Conservation (phyloP, 768 basidiomycete species). For the Leccinum broughii region DNA sequence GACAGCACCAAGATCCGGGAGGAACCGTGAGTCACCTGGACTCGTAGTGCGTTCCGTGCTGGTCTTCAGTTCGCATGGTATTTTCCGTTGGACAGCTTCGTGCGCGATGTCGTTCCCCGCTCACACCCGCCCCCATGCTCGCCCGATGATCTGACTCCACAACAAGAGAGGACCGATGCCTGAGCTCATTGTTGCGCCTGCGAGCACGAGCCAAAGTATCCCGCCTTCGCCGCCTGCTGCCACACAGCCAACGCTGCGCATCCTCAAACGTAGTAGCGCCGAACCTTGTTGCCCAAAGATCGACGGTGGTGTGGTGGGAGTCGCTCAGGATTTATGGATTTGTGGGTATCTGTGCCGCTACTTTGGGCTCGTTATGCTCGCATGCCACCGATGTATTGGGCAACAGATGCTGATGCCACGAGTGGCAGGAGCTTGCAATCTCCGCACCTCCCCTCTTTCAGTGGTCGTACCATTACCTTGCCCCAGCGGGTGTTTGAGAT, state of each 20-base stretch:
- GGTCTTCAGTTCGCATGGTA: background rate
- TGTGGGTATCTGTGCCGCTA: too few species aligned
- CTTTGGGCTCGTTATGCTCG: too few species aligned
- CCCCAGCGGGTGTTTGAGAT: too few species aligned
- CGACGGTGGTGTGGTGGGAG: too few species aligned
- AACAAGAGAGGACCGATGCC: constrained; percentile 34
- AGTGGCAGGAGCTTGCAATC: too few species aligned
- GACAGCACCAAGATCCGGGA: constrained; percentile 50
- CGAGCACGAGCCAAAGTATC: constrained; percentile 38
- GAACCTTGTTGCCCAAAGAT: too few species aligned
- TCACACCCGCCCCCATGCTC: background rate
- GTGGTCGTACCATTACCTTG: too few species aligned
- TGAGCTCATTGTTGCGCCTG: constrained; percentile 47
- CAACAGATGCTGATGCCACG: too few species aligned
- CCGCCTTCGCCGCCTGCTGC: constrained; percentile 55
- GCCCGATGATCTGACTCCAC: constrained; percentile 31
- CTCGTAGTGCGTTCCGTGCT: background rate
- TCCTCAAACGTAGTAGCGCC: constrained; percentile 55
- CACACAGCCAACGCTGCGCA: constrained; percentile 52
- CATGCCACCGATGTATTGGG: too few species aligned
- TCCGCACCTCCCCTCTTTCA: too few species aligned
- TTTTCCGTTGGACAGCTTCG: background rate
- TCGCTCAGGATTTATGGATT: too few species aligned
- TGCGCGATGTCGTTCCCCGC: background rate
- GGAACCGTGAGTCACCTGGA: constrained; percentile 54